A percentile compares a stretch with the other conserved stretches of the same genome.
Conservation (phyloP, 768 basidiomycete species). For the Neoboletus subvelutipes region DNA sequence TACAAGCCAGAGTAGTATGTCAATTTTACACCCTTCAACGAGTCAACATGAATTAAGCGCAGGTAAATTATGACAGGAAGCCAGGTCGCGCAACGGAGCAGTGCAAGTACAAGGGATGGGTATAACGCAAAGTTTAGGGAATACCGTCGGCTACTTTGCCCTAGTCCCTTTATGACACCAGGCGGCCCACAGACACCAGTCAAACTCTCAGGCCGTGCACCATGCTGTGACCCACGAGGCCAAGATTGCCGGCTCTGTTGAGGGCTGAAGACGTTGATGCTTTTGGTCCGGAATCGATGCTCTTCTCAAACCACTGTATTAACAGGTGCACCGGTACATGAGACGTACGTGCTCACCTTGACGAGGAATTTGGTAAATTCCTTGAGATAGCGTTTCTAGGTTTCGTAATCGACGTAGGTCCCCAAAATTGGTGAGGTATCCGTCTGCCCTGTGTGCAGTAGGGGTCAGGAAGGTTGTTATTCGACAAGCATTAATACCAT, state of each 20-base stretch:
- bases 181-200: neutral
- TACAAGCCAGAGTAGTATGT: conserved; percentile 3
- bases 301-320: conserved; percentile 33
- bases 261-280: neutral
- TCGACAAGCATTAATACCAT: conserved; percentile 31
- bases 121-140: neutral
- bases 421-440: conserved; percentile 64
- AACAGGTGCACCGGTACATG: neutral
- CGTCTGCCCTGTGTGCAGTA: conserved; percentile 41
- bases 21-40: neutral
- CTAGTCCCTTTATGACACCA: neutral
- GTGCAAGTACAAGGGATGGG: neutral
- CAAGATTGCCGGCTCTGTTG: neutral
- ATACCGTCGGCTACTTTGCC: neutral
- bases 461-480: neutral
- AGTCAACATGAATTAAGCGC: neutral
- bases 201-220: neutral
- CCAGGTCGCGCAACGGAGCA: neutral
- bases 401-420: conserved; percentile 70
- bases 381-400: conserved; percentile 65
- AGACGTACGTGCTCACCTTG: conserved; percentile 38
- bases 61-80: neutral
- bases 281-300: conserved; percentile 18
- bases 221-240: neutral
- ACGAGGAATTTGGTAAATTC: conserved; percentile 57